A percentile compares a stretch with the other conserved stretches of the same genome.
Conservation (phyloP, 1,284 basidiomycete species). For the Flammula alnicola region DNA sequence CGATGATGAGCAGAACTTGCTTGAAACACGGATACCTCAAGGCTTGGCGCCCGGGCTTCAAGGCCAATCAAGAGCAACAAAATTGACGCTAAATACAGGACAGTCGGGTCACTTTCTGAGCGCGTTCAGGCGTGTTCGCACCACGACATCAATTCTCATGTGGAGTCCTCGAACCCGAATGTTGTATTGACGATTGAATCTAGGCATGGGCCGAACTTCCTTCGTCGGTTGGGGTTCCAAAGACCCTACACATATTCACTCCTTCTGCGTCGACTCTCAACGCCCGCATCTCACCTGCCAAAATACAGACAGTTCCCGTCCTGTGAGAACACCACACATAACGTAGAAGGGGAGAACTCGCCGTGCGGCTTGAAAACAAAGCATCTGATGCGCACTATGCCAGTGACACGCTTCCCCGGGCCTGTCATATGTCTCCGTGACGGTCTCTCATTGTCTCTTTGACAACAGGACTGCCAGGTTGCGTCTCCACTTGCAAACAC, state of each 20-base stretch:
- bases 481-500: background rate
- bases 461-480: constrained; percentile 15
- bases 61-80: background rate
- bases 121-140: background rate
- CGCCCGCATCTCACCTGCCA: too few relatives aligned
- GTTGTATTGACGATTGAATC: too few relatives aligned
- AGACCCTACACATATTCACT: too few relatives aligned
- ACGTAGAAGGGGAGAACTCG: constrained; percentile 3
- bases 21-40: constrained; percentile 1
- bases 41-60: constrained; percentile 1
- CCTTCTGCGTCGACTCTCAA: too few relatives aligned
- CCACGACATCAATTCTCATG: background rate
- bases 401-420: constrained; percentile 6
- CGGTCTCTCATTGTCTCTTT: constrained; percentile 18
- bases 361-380: constrained; percentile 5
- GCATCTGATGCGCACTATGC: constrained; percentile 2
- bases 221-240: too few relatives aligned
- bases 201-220: too few relatives aligned
- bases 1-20: too few relatives aligned
- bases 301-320: constrained; percentile 10
- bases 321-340: constrained; percentile 1
- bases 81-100: background rate
- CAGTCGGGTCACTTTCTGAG: background rate
- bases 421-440: constrained; percentile 17
- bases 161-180: background rate